A percentile compares a stretch with the other conserved stretches of the same genome.
These are phyloP conservation scores for Epichloe uncinata DNA, from an alignment of 2,329 filamentous ascomycete genomes.

Conservation along the genomic window DNA sequence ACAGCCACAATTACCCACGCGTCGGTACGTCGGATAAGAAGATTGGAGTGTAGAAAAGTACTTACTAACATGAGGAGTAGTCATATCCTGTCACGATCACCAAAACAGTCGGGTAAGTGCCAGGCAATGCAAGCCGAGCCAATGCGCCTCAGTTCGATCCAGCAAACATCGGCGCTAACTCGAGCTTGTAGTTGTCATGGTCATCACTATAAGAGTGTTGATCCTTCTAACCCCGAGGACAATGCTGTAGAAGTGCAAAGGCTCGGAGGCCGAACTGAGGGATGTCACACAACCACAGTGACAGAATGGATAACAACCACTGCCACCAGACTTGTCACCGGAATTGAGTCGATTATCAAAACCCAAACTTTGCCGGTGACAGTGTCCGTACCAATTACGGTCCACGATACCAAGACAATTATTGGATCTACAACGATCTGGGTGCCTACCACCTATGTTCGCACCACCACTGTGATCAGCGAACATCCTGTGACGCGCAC, in stretches of 20 bases:
- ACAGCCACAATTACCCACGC: slow-evolving; percentile 8
- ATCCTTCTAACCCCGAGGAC: background rate
- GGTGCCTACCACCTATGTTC: slow-evolving; percentile 7
- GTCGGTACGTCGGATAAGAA: slow-evolving; percentile 5
- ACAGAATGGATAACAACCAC: slow-evolving; percentile 12
- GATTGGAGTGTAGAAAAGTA: background rate
- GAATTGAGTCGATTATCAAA: slow-evolving; percentile 4
- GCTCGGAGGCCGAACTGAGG: background rate
- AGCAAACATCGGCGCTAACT: background rate
- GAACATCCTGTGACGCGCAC: slow-evolving; percentile 9
- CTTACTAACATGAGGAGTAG: slow-evolving; percentile 6
- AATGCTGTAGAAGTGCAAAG: background rate
- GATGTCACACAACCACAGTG: slow-evolving; percentile 9
- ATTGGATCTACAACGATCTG: slow-evolving; percentile 8
- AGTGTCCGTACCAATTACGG: slow-evolving; percentile 4
- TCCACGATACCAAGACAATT: slow-evolving; percentile 4
- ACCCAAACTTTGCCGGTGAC: slow-evolving; percentile 7
- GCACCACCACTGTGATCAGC: slow-evolving; percentile 6
- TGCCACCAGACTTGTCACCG: slow-evolving; percentile 7
- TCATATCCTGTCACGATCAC: slow-evolving; percentile 13
- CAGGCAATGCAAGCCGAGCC: background rate
- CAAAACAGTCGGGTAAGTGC: slow-evolving; percentile 6
- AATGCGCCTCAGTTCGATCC: background rate
- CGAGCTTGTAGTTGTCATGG: background rate
- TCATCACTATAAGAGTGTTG: background rate